Evolutionary conservation across 495 filamentous ascomycete species (phyloP).

Genomic region (Cairneyella variabilis): DNA sequence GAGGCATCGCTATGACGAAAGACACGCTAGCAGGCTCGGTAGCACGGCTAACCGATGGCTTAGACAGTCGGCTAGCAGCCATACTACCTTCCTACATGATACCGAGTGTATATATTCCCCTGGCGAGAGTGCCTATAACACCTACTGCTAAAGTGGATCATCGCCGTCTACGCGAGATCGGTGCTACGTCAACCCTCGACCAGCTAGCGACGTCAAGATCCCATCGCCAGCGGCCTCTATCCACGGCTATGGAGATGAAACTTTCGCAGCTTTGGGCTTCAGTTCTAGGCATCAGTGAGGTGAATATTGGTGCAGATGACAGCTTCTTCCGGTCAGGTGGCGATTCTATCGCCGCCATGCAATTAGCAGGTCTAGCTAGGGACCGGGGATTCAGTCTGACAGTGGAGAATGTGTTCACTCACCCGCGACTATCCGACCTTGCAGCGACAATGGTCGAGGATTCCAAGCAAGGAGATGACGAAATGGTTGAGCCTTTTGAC

Average conservation of each 20-base stretch:
- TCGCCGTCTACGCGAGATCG: no score
- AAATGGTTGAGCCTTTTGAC: not conserved
- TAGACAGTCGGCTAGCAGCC: no score
- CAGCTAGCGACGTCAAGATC: no score
- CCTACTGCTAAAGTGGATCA: not conserved
- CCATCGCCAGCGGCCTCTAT: no score
- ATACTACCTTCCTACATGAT: not conserved
- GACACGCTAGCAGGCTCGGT: not conserved
- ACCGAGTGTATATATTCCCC: not conserved
- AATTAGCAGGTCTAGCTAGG: conserved; percentile 56
- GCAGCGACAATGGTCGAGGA: not conserved
- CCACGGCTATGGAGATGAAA: not conserved
- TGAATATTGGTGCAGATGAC: conserved; percentile 45
- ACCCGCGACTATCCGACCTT: conserved; percentile 4
- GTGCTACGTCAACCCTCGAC: no score
- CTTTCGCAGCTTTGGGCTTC: not conserved
- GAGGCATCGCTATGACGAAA: no score
- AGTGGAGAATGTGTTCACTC: conserved; percentile 47
- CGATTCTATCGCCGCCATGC: conserved; percentile 69
- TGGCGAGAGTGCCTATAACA: not conserved
- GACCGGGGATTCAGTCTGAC: conserved; percentile 48
- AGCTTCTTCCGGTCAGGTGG: conserved; percentile 65
- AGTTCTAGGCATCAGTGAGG: not conserved
- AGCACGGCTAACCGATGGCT: not conserved
- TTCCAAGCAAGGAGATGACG: not conserved